Percentiles rank a stretch among this genome's conserved stretches.
These are phyloP conservation scores for Yamadazyma sp. DNA, from an alignment of 1,139 yeast genomes.

Conservation along the genomic window DNA sequence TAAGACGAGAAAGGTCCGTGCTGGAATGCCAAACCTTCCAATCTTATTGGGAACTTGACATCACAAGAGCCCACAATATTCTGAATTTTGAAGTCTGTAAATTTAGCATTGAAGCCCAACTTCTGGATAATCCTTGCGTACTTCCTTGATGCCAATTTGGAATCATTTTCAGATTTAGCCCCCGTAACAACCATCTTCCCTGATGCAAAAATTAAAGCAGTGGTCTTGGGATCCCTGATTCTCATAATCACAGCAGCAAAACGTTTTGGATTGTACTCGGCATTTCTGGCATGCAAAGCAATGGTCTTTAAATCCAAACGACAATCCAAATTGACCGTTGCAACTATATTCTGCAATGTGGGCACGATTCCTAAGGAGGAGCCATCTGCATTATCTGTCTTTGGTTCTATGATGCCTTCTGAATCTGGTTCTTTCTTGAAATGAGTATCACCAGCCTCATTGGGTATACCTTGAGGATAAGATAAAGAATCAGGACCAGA, in stretches of 20 bases:
- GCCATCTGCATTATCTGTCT: slow-evolving; percentile 59
- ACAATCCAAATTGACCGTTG: slow-evolving; percentile 96
- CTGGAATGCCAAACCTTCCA: slow-evolving; percentile 96
- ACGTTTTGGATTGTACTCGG: slow-evolving; percentile 96
- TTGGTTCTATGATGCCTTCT: slow-evolving; percentile 36
- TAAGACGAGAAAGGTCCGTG: slow-evolving; percentile 99
- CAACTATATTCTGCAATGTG: slow-evolving; percentile 93
- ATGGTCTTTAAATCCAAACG: slow-evolving; percentile 93
- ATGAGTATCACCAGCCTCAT: slow-evolving; percentile 17
- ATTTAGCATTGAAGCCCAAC: slow-evolving; percentile 93
- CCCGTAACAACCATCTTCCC: slow-evolving; percentile 99
- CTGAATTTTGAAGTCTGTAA: slow-evolving; percentile 96
- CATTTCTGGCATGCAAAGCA: slow-evolving; percentile 98
- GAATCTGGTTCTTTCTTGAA: slow-evolving; percentile 31
- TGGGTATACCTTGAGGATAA: slow-evolving; percentile 53
- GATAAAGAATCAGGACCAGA: slow-evolving; percentile 67
- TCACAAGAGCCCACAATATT: slow-evolving; percentile 99
- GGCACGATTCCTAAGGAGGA: slow-evolving; percentile 94
- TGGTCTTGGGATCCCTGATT: slow-evolving; percentile 97
- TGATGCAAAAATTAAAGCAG: slow-evolving; percentile 96
- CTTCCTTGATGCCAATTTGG: slow-evolving; percentile 93
- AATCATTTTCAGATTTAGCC: slow-evolving; percentile 97
- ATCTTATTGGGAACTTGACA: slow-evolving; percentile 94
- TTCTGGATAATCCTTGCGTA: slow-evolving; percentile 98
- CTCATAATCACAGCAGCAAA: slow-evolving; percentile 99